Base-by-base conservation (phyloP, 371 early-diverging fungal species). In the Apophysomyces sp. region DNA sequence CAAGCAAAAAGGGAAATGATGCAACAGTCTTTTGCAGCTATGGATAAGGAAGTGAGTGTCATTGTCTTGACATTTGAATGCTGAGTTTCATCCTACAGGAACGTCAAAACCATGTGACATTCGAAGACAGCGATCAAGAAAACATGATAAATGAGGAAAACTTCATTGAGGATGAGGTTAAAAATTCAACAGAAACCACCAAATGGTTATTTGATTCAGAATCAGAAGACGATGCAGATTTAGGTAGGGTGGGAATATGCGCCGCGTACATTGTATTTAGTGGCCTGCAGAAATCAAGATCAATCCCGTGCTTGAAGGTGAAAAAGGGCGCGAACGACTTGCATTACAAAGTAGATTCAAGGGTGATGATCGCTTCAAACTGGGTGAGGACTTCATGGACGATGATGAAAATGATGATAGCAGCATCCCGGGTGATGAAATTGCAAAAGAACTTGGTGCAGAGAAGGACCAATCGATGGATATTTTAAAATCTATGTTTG, bases 121-220 rank as follows among this genome's bases (percentile, higher is more conserved):
- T 73, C 57, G 75, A 69, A 13, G 55, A 62, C 13, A 31, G 39
- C 28, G 66, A 75, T 15, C 66, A 69, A 15, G 76, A 73, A 12
- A 61, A 52, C 18, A 68, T 66, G 6, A 62, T 74, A 37, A 60
- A 41, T 32, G 76, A 70, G 27, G 60, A 68, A 18, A 68, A 66
- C 21, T 62, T n/a, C 4, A 21, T 21, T 21, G 49, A 16, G 24
- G 49, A 44, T 67, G 41, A 57, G 62, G 53, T 61, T 62, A 60
- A 73, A 52, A 36, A 32, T 37, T 52, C 65, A 72, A 57, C 18
- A 52, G 77, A 80, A 34, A 72, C 59, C 27, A 63, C 69, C 26
- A 82, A 79, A 56, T 83, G 82, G 68, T 74, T 85, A 69, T 85
- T 85, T 65, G 84, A 85, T 60, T 85, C 85, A 24, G 74, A 74